A percentile compares a stretch with the other conserved stretches of the same genome.
These are phyloP conservation scores for Fusarium penzigii DNA, from an alignment of 2,329 filamentous ascomycete genomes.

Conservation along the genomic window DNA sequence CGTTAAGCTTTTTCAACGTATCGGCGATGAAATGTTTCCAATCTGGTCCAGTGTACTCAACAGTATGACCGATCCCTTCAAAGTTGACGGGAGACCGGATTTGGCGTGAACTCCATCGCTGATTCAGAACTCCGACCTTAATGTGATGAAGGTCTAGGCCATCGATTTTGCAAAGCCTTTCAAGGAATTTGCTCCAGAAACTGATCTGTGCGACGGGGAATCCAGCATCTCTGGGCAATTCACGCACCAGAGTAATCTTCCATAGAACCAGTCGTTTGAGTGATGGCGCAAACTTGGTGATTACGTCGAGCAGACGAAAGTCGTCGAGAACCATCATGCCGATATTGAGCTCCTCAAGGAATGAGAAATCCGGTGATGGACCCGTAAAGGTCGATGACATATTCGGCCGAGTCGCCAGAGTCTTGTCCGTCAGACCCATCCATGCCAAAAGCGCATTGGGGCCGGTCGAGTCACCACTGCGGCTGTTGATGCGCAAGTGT, in stretches of 20 bases:
- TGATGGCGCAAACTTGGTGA: conserved; percentile 44
- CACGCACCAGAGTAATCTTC: conserved; percentile 37
- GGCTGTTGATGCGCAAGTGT: conserved; percentile 53
- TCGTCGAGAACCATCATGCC: conserved; percentile 38
- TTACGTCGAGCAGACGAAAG: conserved; percentile 34
- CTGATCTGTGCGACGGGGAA: conserved; percentile 24
- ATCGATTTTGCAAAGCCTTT: conserved; percentile 32
- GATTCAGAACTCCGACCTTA: conserved; percentile 31
- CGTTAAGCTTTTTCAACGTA: conserved; percentile 20
- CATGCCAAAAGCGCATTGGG: conserved; percentile 39
- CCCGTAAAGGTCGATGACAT: neutral
- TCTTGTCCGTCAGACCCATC: conserved; percentile 31
- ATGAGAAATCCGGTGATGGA: conserved; percentile 32
- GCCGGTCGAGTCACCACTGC: conserved; percentile 1
- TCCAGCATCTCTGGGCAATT: conserved; percentile 6
- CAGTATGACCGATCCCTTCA: neutral
- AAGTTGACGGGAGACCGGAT: conserved; percentile 15
- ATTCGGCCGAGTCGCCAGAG: neutral
- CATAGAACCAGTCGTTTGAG: conserved; percentile 48
- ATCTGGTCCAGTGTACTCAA: conserved; percentile 37
- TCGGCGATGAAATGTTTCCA: conserved; percentile 38
- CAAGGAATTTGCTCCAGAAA: conserved; percentile 44
- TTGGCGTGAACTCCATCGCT: conserved; percentile 23
- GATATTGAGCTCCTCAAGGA: conserved; percentile 45
- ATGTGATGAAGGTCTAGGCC: conserved; percentile 37